phyloP scores from a whole-genome alignment of 768 basidiomycete genomes.

The Royoungia palumana region DNA sequence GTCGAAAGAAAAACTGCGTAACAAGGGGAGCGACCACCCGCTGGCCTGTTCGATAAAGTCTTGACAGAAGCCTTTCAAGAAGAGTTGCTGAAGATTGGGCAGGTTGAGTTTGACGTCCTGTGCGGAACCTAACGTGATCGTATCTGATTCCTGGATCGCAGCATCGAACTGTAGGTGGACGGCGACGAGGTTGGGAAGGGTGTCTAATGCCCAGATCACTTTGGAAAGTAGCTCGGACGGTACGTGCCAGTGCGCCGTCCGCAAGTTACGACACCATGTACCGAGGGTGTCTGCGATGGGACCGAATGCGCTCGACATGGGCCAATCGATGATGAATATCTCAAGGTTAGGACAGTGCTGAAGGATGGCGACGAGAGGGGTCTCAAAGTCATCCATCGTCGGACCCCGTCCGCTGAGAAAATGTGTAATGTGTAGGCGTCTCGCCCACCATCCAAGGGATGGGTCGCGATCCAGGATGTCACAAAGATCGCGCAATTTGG shows the following conservation, averaged over 20 bases:
- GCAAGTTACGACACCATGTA: conserved; percentile 48
- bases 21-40: conserved; percentile 63
- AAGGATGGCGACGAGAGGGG: conserved; percentile 56
- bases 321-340: conserved; percentile 67
- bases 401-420: conserved; percentile 41
- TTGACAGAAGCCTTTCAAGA: conserved; percentile 54
- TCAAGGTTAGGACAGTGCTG: conserved; percentile 69
- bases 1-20: conserved; percentile 57
- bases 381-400: conserved; percentile 48
- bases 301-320: conserved; percentile 57
- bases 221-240: conserved; percentile 54
- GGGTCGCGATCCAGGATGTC: conserved; percentile 48
- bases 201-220: conserved; percentile 69
- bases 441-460: conserved; percentile 67
- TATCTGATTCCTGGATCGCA: conserved; percentile 36
- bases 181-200: conserved; percentile 54
- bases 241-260: conserved; percentile 60
- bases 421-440: conserved; percentile 65
- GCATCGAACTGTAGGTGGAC: conserved; percentile 51
- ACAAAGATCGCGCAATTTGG: conserved; percentile 51
- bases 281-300: conserved; percentile 63
- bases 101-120: conserved; percentile 51
- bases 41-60: conserved; percentile 69
- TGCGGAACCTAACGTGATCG: conserved; percentile 58
- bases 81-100: conserved; percentile 58